Percentiles rank a stretch among this genome's conserved stretches.
Evolutionary conservation across 2,329 filamentous ascomycete genomes (phyloP).

Genomic region (Emmonsia crescens): DNA sequence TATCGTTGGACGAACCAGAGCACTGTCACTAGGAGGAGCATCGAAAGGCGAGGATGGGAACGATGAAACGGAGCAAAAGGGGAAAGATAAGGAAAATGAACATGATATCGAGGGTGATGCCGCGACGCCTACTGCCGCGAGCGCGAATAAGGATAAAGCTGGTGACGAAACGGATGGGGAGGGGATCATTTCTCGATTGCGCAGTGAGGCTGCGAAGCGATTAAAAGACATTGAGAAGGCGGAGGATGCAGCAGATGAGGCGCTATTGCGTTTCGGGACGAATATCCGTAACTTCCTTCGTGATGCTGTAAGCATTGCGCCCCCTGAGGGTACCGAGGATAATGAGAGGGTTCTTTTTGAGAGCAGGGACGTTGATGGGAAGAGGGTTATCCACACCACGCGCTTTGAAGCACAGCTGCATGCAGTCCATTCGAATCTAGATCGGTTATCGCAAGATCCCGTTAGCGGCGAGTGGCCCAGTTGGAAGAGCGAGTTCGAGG

Average conservation of each 20-base stretch:
- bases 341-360: slow-evolving; percentile 69
- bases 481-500: slow-evolving; percentile 66
- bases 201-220: slow-evolving; percentile 65
- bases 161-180: slow-evolving; percentile 34
- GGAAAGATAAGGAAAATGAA: slow-evolving; percentile 19
- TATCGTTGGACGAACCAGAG: slow-evolving; percentile 62
- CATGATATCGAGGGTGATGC: slow-evolving; percentile 1
- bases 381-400: slow-evolving; percentile 87
- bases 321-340: slow-evolving; percentile 46
- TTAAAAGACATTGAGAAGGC: slow-evolving; percentile 83
- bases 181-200: slow-evolving; percentile 64
- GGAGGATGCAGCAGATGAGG: slow-evolving; percentile 93
- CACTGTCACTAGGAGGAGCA: slow-evolving; percentile 51
- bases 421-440: slow-evolving; percentile 76
- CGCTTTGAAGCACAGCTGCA: slow-evolving; percentile 93
- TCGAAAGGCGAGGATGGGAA: slow-evolving; percentile 12
- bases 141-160: slow-evolving; percentile 13
- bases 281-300: slow-evolving; percentile 83
- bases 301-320: slow-evolving; percentile 80
- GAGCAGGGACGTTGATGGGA: slow-evolving; percentile 79
- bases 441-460: slow-evolving; percentile 76
- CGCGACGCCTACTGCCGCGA: slow-evolving; percentile 17
- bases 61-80: slow-evolving; percentile 15
- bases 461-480: slow-evolving; percentile 59
- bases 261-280: slow-evolving; percentile 78